phyloP scores from a whole-genome alignment of 2,329 filamentous ascomycete genomes.

The Pseudocercospora crystallina region DNA sequence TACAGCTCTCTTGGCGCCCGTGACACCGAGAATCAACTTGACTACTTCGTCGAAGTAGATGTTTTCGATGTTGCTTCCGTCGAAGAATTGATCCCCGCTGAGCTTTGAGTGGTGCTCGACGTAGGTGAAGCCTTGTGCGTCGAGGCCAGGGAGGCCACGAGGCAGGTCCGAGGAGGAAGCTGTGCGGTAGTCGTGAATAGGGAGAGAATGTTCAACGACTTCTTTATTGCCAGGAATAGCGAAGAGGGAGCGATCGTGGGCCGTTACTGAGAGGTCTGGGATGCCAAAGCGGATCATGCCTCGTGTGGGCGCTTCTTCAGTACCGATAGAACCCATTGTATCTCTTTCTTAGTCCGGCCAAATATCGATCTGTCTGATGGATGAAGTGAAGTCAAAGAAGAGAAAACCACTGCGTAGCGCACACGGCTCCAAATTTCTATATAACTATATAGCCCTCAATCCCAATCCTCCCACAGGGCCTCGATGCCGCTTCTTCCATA shows the following conservation, averaged over 20 bases:
- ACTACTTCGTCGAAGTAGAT: slow-evolving; percentile 1
- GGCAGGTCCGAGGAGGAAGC: background rate
- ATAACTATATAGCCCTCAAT: too few relatives aligned
- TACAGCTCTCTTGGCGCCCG: slow-evolving; percentile 4
- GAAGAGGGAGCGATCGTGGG: slow-evolving; percentile 6
- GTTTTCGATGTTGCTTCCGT: slow-evolving; percentile 1
- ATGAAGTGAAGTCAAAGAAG: too few relatives aligned
- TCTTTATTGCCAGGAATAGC: background rate
- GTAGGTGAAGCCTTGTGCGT: slow-evolving; percentile 9
- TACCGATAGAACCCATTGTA: slow-evolving; percentile 1
- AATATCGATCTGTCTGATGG: too few relatives aligned
- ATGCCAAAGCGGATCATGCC: slow-evolving; percentile 7
- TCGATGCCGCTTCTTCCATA: too few relatives aligned
- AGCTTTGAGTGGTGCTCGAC: slow-evolving; percentile 5
- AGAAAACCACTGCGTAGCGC: too few relatives aligned
- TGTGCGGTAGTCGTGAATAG: background rate
- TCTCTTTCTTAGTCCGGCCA: too few relatives aligned
- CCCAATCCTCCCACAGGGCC: too few relatives aligned
- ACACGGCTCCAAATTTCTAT: too few relatives aligned
- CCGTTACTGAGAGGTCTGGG: background rate
- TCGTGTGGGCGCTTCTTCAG: background rate
- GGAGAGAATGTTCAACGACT: background rate
- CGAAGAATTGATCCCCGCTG: slow-evolving; percentile 3
- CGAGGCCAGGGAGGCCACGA: background rate
- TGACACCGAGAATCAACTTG: slow-evolving; percentile 1